Percentiles rank a stretch among this genome's conserved stretches.
Evolutionary conservation across 306 rosid genomes (phyloP).

Genomic region (Cicer bijugum): DNA sequence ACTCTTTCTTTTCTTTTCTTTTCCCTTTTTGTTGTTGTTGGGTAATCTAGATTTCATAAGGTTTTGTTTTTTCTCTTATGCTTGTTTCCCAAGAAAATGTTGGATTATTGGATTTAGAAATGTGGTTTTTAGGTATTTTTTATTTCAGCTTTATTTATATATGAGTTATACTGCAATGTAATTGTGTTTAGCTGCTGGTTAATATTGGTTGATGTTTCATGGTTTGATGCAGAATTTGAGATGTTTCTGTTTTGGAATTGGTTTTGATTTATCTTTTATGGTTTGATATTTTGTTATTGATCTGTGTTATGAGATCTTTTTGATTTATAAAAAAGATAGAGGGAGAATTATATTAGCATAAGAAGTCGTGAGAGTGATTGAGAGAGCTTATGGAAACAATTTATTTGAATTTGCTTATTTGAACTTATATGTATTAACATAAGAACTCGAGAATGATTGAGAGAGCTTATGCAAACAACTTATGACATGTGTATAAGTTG

Average conservation of each 20-base stretch:
- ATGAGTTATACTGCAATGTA: slow-evolving; percentile 30
- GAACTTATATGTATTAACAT: too few species aligned
- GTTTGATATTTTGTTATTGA: slow-evolving; percentile 12
- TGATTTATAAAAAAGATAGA: not conserved
- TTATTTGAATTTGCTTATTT: too few species aligned
- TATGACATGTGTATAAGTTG: too few species aligned
- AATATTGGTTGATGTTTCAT: slow-evolving; percentile 3
- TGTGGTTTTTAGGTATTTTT: slow-evolving; percentile 12
- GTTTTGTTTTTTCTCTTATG: not conserved
- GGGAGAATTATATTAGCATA: not conserved
- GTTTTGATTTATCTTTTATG: slow-evolving; percentile 22
- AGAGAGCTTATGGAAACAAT: too few species aligned
- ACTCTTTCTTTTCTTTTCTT: not conserved
- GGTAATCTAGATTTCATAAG: not conserved
- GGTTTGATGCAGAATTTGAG: not conserved
- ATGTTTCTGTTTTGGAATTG: not conserved
- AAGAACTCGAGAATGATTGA: too few species aligned
- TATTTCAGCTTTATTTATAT: slow-evolving; percentile 4
- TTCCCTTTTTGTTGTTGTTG: not conserved
- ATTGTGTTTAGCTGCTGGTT: not conserved
- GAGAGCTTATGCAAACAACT: too few species aligned
- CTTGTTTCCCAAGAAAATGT: slow-evolving; percentile 33
- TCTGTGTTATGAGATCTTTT: slow-evolving; percentile 3
- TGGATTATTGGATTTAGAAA: slow-evolving; percentile 26
- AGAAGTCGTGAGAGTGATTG: too few species aligned